Base-by-base conservation (phyloP, 148 eudicot genomes). In the Persicaria maculosa region DNA sequence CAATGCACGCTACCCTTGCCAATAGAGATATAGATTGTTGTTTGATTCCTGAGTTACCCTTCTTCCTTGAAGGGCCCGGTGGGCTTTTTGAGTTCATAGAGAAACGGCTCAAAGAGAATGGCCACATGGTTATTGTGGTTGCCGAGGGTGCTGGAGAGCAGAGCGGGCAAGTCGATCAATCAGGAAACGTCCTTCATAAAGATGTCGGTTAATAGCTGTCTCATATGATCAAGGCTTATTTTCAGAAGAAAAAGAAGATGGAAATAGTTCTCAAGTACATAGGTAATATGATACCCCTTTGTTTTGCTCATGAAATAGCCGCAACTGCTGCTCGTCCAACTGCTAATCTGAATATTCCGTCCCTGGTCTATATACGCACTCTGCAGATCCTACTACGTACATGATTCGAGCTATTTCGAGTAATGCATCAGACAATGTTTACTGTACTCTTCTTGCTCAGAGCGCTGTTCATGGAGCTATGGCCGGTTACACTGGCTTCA, bases 11-110 rank as follows among this genome's bases (percentile, higher is more conserved):
- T 59, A 89, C 94, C 17, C 89, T 93, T 72, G 98, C 94, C 7
- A 93, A 87, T 80, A 84, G 98, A 74, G 98, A 93, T 85, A 97
- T 93, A 46, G 98, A 93, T 77, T 93, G 98, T 74, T 93, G 98
- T 76, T 82, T 93, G 82, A 93, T 93, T 70, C 98, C 98, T 1
- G 98, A 93, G 75, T 91, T 97, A 3, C 92, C 92, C 43, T 93
- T 91, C 76, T 91, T 80, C 74, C 88, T 93, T 4, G 97, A 93
- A 76, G 98, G 98, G 62, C 71, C 78, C 17, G 97, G 98, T 5
- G 98, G 98, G 25, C 90, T 93, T 14, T 86, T 83, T 19, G 94
- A 93, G 79, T 91, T 80, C 77, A 86, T 93, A 16, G 92, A 83
- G 76, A 86, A 75, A 62, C 81, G 91, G 59, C 87, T 93, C 16